Evolutionary conservation across 768 basidiomycete genomes (phyloP).

Genomic region (Gelatoporia subvermispora): DNA sequence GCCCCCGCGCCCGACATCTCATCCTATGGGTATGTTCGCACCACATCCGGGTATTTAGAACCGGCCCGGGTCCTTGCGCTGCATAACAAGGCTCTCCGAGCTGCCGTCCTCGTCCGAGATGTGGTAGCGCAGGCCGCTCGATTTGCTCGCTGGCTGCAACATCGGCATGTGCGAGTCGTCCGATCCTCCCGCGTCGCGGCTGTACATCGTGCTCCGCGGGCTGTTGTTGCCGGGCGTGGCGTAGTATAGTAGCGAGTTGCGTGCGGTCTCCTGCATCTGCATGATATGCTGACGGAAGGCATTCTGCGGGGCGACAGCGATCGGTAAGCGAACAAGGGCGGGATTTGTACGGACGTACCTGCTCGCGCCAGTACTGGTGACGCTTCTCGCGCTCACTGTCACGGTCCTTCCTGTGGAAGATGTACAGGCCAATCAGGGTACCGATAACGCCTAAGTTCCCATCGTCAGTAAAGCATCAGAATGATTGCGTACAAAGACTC

Average conservation of each 20-base stretch:
- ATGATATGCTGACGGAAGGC: slow-evolving; percentile 77
- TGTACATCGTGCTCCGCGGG: slow-evolving; percentile 45
- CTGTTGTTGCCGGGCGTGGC: slow-evolving; percentile 37
- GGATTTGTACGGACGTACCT: slow-evolving; percentile 37
- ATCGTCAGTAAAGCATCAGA: not conserved
- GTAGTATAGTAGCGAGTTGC: slow-evolving; percentile 58
- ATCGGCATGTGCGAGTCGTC: slow-evolving; percentile 57
- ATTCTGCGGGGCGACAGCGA: slow-evolving; percentile 37
- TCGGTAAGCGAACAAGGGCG: not conserved
- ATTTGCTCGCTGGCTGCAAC: slow-evolving; percentile 36
- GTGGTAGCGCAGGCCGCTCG: slow-evolving; percentile 53
- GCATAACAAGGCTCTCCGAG: slow-evolving; percentile 33
- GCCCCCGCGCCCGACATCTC: slow-evolving; percentile 8
- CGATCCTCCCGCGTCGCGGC: slow-evolving; percentile 36
- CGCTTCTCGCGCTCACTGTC: slow-evolving; percentile 78
- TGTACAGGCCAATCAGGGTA: slow-evolving; percentile 62
- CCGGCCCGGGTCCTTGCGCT: slow-evolving; percentile 16
- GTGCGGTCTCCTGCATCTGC: slow-evolving; percentile 74
- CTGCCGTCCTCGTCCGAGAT: slow-evolving; percentile 46
- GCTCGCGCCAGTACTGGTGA: slow-evolving; percentile 86
- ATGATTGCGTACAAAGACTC: slow-evolving; percentile 16
- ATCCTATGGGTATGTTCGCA: not conserved
- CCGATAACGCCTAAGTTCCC: slow-evolving; percentile 65
- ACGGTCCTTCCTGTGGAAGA: slow-evolving; percentile 67
- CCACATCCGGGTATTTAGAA: slow-evolving; percentile 10